A percentile compares a stretch with the other conserved stretches of the same genome.
Conservation (phyloP, 345 rosid species). For the Pugionium cornutum region DNA sequence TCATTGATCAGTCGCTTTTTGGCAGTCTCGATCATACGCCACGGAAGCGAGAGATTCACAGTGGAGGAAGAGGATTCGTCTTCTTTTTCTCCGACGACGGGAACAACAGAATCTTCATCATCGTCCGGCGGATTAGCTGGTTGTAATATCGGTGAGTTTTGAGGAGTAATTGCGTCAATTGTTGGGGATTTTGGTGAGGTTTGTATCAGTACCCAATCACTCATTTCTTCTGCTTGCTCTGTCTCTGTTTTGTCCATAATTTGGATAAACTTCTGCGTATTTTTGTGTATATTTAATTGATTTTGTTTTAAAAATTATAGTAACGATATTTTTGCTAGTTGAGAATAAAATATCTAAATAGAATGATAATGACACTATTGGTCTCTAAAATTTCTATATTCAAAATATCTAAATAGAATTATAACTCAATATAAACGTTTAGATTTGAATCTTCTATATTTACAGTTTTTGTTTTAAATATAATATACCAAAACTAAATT, state of each 20-base stretch:
- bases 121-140: constrained; percentile 11
- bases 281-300: background rate
- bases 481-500: too few species aligned
- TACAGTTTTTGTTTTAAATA: too few species aligned
- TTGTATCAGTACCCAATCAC: constrained; percentile 41
- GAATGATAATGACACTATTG: constrained; percentile 33
- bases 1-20: constrained; percentile 20
- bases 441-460: too few species aligned
- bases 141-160: constrained; percentile 18
- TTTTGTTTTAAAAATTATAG: background rate
- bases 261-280: constrained; percentile 27
- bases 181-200: constrained; percentile 15
- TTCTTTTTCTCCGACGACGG: constrained; percentile 26
- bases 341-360: constrained; percentile 26
- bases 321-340: constrained; percentile 27
- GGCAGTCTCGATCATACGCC: constrained; percentile 27
- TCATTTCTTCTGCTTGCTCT: constrained; percentile 37
- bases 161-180: constrained; percentile 25
- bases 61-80: constrained; percentile 21
- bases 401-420: too few species aligned
- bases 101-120: constrained; percentile 8
- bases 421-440: too few species aligned
- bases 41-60: constrained; percentile 14
- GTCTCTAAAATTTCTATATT: background rate
- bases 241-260: constrained; percentile 31